Evolutionary conservation across 2,329 filamentous ascomycete genomes (phyloP).

Genomic region (Xylaria sp.): DNA sequence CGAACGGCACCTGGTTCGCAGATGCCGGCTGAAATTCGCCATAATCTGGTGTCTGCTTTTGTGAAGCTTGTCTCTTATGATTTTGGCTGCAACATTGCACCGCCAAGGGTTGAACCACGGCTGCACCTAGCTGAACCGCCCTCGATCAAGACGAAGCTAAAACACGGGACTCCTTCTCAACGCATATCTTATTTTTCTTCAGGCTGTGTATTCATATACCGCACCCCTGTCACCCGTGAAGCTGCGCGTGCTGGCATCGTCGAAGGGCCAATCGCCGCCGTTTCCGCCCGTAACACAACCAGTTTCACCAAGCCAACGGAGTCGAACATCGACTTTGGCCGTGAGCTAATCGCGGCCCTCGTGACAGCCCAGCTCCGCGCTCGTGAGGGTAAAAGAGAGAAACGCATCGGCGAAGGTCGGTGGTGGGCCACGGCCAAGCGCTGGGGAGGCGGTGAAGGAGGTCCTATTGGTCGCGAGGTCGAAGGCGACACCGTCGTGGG

Average conservation of each 20-base stretch:
- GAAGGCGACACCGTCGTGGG: conserved; percentile 58
- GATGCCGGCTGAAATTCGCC: conserved; percentile 68
- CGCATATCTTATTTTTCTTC: conserved; percentile 65
- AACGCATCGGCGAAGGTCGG: conserved; percentile 64
- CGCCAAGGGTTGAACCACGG: conserved; percentile 67
- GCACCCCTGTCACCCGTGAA: conserved; percentile 68
- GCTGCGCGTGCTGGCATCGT: conserved; percentile 68
- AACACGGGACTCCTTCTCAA: conserved; percentile 47
- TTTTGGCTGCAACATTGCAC: conserved; percentile 70
- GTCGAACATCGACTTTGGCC: conserved; percentile 68
- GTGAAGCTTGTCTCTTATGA: conserved; percentile 73
- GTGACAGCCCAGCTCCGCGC: conserved; percentile 72
- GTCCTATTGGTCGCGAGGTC: conserved; percentile 70
- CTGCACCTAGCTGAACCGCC: conserved; percentile 59
- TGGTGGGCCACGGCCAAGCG: conserved; percentile 71
- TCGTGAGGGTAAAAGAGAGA: conserved; percentile 66
- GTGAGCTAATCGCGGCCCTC: conserved; percentile 69
- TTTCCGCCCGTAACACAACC: conserved; percentile 67
- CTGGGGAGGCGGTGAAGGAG: conserved; percentile 72
- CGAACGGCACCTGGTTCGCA: conserved; percentile 63
- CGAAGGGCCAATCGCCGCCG: conserved; percentile 69
- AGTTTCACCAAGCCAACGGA: conserved; percentile 63
- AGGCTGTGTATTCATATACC: conserved; percentile 68
- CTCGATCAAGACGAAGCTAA: conserved; percentile 12
- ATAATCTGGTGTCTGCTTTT: conserved; percentile 67